Percentiles rank a stretch among this genome's conserved stretches.
Conservation (phyloP, 2,329 filamentous ascomycete genomes). For the Colletotrichum liaoningense region DNA sequence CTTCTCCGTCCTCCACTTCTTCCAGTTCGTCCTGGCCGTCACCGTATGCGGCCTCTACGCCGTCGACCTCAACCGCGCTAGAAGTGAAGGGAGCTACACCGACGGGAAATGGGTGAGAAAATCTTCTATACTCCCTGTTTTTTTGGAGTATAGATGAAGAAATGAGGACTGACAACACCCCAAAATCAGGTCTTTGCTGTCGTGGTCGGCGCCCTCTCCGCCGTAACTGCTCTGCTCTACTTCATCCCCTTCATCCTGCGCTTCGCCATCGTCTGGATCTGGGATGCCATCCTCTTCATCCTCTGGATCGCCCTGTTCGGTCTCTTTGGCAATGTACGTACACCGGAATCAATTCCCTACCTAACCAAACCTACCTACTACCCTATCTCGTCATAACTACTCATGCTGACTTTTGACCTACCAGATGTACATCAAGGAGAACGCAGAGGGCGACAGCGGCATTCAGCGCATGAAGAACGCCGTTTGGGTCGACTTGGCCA, state of each 20-base stretch:
- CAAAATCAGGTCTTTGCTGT: slow-evolving; percentile 73
- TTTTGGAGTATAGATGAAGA: not conserved
- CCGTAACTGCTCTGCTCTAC: slow-evolving; percentile 74
- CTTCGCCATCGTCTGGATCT: slow-evolving; percentile 67
- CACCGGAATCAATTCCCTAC: not conserved
- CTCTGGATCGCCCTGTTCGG: slow-evolving; percentile 88
- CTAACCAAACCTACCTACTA: not conserved
- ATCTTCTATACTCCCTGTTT: too few species aligned
- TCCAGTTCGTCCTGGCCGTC: slow-evolving; percentile 81
- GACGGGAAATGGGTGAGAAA: slow-evolving; percentile 76
- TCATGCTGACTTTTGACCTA: not conserved
- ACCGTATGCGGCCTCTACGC: slow-evolving; percentile 85
- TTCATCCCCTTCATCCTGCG: slow-evolving; percentile 70
- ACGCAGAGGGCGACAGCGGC: slow-evolving; percentile 71
- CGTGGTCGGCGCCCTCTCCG: slow-evolving; percentile 74
- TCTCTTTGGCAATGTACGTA: slow-evolving; percentile 75
- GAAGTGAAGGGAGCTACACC: slow-evolving; percentile 59
- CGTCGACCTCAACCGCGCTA: slow-evolving; percentile 69
- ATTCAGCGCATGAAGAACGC: slow-evolving; percentile 86
- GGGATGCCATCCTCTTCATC: slow-evolving; percentile 79
- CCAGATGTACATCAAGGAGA: slow-evolving; percentile 77
- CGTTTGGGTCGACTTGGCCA: slow-evolving; percentile 84
- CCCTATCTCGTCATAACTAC: not conserved
- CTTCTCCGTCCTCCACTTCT: slow-evolving; percentile 75
- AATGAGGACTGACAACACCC: not conserved